phyloP scores from a whole-genome alignment of 2,329 filamentous ascomycete genomes.

The Colletotrichum navitas region DNA sequence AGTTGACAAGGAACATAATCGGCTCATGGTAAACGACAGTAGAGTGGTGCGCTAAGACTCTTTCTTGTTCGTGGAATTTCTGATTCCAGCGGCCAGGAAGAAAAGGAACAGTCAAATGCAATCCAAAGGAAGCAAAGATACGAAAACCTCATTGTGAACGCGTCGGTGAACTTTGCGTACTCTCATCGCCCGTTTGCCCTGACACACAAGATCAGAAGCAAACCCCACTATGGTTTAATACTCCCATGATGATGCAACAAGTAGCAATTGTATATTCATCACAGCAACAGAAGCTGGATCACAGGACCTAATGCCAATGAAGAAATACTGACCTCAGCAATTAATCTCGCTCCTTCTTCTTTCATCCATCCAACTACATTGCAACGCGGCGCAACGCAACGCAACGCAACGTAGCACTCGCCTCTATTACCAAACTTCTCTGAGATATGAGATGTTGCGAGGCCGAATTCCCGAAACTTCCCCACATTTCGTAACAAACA shows the following conservation, averaged over 20 bases:
- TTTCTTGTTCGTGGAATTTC: background rate
- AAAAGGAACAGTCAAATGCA: background rate
- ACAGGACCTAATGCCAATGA: background rate
- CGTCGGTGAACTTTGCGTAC: background rate
- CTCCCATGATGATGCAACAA: background rate
- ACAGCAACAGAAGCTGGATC: background rate
- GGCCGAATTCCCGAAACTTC: background rate
- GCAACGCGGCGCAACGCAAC: background rate
- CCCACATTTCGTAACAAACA: background rate
- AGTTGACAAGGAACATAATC: background rate
- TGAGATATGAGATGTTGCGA: background rate
- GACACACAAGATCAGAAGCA: background rate
- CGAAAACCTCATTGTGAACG: rapidly evolving
- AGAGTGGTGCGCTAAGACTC: background rate
- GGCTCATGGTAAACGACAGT: background rate
- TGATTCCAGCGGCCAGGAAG: too few species aligned
- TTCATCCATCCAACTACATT: background rate
- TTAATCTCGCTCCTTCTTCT: background rate
- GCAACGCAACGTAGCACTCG: background rate
- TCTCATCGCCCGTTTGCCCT: background rate
- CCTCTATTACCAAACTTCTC: background rate
- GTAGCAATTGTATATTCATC: background rate
- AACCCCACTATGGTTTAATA: background rate
- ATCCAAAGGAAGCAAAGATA: background rate
- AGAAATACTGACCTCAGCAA: too few species aligned